These are phyloP conservation scores for Lecanicillium sp. DNA, from an alignment of 2,329 filamentous ascomycete genomes.

Conservation along the genomic window DNA sequence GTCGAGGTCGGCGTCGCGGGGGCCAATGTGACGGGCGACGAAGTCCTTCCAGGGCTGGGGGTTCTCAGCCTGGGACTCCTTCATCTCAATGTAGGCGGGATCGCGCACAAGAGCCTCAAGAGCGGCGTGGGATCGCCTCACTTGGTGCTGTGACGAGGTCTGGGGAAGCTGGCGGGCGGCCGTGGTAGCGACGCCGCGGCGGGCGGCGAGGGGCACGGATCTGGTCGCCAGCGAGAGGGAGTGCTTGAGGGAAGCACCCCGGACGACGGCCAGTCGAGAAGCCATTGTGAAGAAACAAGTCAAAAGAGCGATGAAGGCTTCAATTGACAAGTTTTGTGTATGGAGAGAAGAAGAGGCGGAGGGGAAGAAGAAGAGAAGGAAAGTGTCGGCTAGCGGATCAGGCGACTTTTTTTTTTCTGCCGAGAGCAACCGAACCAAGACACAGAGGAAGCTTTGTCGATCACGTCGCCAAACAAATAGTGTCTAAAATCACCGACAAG, in stretches of 20 bases:
- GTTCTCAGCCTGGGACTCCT: conserved; percentile 17
- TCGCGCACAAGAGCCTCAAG: conserved; percentile 18
- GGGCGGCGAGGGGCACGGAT: conserved; percentile 16
- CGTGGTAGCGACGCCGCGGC: conserved; percentile 11
- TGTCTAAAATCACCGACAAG: not conserved
- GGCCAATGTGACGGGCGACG: conserved; percentile 79
- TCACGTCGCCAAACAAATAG: conserved; percentile 1
- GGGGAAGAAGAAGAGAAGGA: conserved; percentile 9
- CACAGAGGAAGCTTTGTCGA: conserved; percentile 1
- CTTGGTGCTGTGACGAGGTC: conserved; percentile 2
- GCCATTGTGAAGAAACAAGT: conserved; percentile 19
- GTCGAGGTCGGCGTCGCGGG: conserved; percentile 60
- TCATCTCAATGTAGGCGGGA: conserved; percentile 21
- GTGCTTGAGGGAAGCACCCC: conserved; percentile 19
- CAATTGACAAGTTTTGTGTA: conserved; percentile 10
- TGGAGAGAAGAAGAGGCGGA: not conserved
- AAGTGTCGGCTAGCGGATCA: conserved; percentile 7
- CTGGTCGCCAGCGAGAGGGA: conserved; percentile 16
- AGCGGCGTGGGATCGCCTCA: conserved; percentile 12
- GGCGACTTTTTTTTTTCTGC: conserved; percentile 1
- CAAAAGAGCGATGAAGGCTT: conserved; percentile 9
- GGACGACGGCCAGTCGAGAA: conserved; percentile 22
- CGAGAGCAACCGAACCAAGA: conserved; percentile 7
- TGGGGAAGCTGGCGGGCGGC: conserved; percentile 15
- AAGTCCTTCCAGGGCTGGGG: conserved; percentile 41